Evolutionary conservation across 2,329 filamentous ascomycete genomes (phyloP).

Genomic region (Cadophora gregata): DNA sequence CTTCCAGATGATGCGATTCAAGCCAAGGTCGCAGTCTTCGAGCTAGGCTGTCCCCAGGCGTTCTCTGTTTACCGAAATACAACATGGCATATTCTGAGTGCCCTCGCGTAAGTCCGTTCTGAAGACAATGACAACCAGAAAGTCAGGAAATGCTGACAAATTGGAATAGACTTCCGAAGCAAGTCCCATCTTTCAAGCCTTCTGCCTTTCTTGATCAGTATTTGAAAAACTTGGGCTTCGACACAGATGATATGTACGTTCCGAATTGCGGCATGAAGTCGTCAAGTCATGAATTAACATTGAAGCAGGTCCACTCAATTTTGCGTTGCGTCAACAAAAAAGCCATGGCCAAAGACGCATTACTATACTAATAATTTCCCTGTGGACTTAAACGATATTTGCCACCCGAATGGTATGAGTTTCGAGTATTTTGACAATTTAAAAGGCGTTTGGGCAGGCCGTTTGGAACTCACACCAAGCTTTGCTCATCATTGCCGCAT

Average conservation of each 20-base stretch:
- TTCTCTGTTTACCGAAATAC: constrained; percentile 57
- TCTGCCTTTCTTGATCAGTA: no score
- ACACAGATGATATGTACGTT: no score
- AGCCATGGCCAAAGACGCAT: no score
- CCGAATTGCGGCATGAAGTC: no score
- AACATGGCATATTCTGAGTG: constrained; percentile 55
- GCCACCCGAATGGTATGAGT: constrained; percentile 41
- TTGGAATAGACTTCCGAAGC: no score
- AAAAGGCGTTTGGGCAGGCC: constrained; percentile 39
- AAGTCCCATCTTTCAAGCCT: no score
- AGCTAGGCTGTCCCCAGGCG: constrained; percentile 52
- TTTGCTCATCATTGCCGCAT: constrained; percentile 46
- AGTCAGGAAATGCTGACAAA: no score
- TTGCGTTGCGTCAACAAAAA: constrained; percentile 41
- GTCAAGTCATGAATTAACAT: no score
- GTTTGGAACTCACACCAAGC: constrained; percentile 35
- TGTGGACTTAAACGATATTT: constrained; percentile 23
- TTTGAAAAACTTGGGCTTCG: no score
- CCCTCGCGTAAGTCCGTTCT: neutral
- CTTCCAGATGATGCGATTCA: constrained; percentile 49
- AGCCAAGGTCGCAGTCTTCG: constrained; percentile 57
- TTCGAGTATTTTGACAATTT: constrained; percentile 43
- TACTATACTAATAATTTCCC: no score
- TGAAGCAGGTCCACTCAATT: constrained; percentile 21
- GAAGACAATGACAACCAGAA: no score